Percentiles rank a stretch among this genome's conserved stretches.
Evolutionary conservation across 2,329 filamentous ascomycete species (phyloP).

Genomic region (Fusarium sp.): DNA sequence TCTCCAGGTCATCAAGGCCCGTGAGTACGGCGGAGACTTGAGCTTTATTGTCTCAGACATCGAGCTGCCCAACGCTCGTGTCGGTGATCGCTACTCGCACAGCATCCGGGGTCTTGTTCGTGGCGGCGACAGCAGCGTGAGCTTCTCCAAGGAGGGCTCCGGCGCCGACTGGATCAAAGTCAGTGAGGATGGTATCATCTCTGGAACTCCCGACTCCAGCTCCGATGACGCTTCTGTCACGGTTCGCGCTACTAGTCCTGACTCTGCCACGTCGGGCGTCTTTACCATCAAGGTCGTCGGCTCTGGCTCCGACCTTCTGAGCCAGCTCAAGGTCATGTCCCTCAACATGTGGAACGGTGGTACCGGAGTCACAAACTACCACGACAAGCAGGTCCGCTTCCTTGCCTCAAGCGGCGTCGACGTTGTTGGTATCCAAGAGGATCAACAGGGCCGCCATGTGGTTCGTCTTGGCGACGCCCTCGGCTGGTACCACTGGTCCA

Average conservation of each 20-base stretch:
- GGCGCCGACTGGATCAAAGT: conserved; percentile 50
- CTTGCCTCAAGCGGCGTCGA: conserved; percentile 49
- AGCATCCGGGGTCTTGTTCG: conserved; percentile 50
- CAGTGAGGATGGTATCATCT: conserved; percentile 48
- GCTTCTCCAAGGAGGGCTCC: conserved; percentile 44
- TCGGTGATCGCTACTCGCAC: conserved; percentile 49
- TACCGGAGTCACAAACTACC: conserved; percentile 50
- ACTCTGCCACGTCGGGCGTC: conserved; percentile 42
- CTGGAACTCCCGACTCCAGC: conserved; percentile 48
- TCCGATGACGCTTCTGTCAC: conserved; percentile 39
- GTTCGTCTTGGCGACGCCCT: conserved; percentile 52
- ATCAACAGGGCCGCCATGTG: conserved; percentile 45
- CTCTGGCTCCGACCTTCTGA: conserved; percentile 46
- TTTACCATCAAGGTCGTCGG: conserved; percentile 50
- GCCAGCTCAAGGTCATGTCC: conserved; percentile 51
- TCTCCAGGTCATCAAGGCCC: conserved; percentile 45
- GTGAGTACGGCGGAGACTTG: conserved; percentile 31
- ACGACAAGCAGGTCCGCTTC: conserved; percentile 54
- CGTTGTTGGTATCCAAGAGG: conserved; percentile 54
- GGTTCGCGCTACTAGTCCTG: conserved; percentile 45
- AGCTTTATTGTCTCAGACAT: conserved; percentile 47
- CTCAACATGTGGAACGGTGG: conserved; percentile 57
- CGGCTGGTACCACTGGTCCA: conserved; percentile 54
- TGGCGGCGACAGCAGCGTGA: conserved; percentile 40
- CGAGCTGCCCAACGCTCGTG: conserved; percentile 52